Percentiles rank a stretch among this genome's conserved stretches.
Conservation (phyloP, 306 rosid species). For the Quercus bicolor region DNA sequence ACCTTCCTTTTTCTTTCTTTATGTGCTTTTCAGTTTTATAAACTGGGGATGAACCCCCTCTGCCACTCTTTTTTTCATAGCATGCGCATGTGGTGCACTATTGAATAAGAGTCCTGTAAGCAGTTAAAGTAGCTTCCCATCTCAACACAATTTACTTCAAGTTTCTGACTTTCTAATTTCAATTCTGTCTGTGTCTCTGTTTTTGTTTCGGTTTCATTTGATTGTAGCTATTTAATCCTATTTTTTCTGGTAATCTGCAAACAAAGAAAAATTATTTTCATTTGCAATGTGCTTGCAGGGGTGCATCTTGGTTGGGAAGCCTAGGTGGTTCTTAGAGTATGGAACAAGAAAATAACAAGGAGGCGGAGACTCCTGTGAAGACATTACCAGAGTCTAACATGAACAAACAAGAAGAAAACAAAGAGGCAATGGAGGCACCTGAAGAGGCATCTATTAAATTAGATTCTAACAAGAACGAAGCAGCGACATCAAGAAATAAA, state of each 20-base stretch:
- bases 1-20: too few species aligned
- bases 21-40: too few species aligned
- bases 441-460: constrained; percentile 9
- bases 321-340: neutral
- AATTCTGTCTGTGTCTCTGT: neutral
- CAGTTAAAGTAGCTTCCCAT: too few species aligned
- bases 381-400: neutral
- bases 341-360: neutral
- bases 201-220: neutral
- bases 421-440: constrained; percentile 12
- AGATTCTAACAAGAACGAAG: constrained; percentile 20
- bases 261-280: neutral
- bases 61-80: too few species aligned
- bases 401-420: neutral
- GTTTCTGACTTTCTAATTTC: neutral
- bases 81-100: too few species aligned
- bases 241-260: neutral
- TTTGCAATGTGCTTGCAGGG: constrained; percentile 10
- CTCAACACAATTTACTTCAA: neutral
- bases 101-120: too few species aligned
- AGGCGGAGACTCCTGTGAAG: neutral
- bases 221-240: neutral
- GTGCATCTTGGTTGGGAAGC: neutral
- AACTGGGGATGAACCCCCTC: too few species aligned
- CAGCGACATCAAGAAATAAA: constrained; percentile 37